Conservation (phyloP, 2,329 filamentous ascomycete species). For the Lizonia empirigonia region DNA sequence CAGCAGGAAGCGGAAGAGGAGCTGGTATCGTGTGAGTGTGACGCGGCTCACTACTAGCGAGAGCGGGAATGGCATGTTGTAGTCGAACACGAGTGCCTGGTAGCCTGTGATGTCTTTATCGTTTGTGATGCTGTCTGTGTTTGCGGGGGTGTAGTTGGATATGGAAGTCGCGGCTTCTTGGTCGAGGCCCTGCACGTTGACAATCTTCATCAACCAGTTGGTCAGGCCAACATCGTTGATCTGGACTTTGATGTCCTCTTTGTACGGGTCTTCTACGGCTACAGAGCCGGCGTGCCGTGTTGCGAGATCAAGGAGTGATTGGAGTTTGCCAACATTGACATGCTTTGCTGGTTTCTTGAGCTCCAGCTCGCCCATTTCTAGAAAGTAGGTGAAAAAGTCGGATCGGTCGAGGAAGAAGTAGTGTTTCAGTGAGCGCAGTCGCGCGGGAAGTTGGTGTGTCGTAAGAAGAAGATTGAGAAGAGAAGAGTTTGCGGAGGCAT, state of each 20-base stretch:
- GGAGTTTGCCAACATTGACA: conserved; percentile 91
- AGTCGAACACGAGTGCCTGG: conserved; percentile 92
- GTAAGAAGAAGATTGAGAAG: conserved; percentile 89
- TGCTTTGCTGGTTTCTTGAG: conserved; percentile 85
- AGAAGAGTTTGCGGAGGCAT: conserved; percentile 93
- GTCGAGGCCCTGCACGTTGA: conserved; percentile 94
- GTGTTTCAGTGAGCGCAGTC: conserved; percentile 90
- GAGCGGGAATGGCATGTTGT: conserved; percentile 90
- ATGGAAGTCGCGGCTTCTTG: conserved; percentile 70
- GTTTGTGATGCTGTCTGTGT: conserved; percentile 64
- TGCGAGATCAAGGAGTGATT: conserved; percentile 93
- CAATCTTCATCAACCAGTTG: conserved; percentile 92
- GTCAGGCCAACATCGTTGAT: conserved; percentile 96
- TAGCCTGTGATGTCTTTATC: conserved; percentile 90
- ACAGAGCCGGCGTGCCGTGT: conserved; percentile 95
- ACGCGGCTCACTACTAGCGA: conserved; percentile 95
- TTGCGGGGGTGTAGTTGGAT: conserved; percentile 73
- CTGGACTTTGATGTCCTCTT: conserved; percentile 95
- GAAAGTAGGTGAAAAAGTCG: conserved; percentile 97
- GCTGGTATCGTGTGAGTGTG: conserved; percentile 95
- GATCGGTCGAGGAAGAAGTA: conserved; percentile 99
- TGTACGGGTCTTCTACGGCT: conserved; percentile 93
- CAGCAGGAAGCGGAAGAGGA: conserved; percentile 91
- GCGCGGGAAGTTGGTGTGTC: conserved; percentile 85
- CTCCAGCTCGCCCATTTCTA: conserved; percentile 88